Evolutionary conservation across 2,329 filamentous ascomycete species (phyloP).

Genomic region (Dryadomyces sulphureus): DNA sequence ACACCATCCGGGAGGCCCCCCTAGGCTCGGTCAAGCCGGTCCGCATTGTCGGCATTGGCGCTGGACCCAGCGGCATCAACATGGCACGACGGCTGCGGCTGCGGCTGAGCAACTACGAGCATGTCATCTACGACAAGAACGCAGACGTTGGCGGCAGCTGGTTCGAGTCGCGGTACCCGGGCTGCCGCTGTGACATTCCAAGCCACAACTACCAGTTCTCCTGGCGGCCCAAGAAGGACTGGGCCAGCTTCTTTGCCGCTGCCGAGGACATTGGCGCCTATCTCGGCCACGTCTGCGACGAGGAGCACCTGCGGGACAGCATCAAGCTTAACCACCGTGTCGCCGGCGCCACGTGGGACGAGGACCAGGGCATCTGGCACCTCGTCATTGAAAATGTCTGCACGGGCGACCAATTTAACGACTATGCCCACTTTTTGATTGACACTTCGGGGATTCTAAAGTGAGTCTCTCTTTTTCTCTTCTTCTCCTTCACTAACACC

Average conservation of each 20-base stretch:
- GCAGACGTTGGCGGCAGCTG: conserved; percentile 40
- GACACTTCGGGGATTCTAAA: conserved; percentile 38
- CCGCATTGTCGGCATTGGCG: conserved; percentile 28
- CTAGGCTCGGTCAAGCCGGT: conserved; percentile 19
- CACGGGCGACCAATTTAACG: conserved; percentile 24
- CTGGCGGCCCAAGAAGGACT: conserved; percentile 43
- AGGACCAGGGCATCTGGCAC: conserved; percentile 26
- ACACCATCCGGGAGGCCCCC: conserved; percentile 9
- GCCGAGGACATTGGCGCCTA: conserved; percentile 42
- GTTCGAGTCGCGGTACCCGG: conserved; percentile 44
- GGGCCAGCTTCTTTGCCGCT: conserved; percentile 41
- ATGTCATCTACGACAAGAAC: conserved; percentile 42
- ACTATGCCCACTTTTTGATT: conserved; percentile 32
- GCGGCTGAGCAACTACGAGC: conserved; percentile 25
- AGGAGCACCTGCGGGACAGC: conserved; percentile 26
- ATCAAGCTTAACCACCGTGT: conserved; percentile 31
- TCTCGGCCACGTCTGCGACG: conserved; percentile 27
- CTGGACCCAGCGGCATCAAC: conserved; percentile 29
- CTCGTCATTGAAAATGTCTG: conserved; percentile 23
- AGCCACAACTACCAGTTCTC: conserved; percentile 49
- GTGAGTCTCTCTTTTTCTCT: conserved; percentile 19
- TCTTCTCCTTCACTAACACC: neutral
- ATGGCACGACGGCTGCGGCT: conserved; percentile 28
- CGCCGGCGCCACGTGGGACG: conserved; percentile 27
- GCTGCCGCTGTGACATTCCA: conserved; percentile 40